Percentiles rank a stretch among this genome's conserved stretches.
Conservation (phyloP, 257 asterid species). For the Solanum pimpinellifolium region DNA sequence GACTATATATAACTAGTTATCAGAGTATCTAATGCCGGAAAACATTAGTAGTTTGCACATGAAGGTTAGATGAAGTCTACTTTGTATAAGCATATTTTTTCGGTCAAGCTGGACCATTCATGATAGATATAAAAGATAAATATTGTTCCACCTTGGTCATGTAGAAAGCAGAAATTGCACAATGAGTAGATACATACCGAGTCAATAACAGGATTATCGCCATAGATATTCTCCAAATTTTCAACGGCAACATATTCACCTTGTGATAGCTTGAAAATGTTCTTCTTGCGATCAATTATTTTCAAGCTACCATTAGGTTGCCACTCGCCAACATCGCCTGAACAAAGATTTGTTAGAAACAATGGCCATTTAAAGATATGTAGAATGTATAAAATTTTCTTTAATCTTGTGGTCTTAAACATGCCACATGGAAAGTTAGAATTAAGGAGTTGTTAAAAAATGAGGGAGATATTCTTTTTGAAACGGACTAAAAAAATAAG, state of each 20-base stretch:
- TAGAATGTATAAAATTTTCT: neutral
- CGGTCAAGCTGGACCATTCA: neutral
- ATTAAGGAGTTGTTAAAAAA: neutral
- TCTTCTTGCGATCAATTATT: conserved; percentile 91
- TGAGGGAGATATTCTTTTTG: neutral
- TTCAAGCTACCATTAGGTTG: conserved; percentile 82
- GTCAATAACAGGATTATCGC: conserved; percentile 48
- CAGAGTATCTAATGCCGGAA: neutral
- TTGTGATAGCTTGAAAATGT: conserved; percentile 92
- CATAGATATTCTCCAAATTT: conserved; percentile 79
- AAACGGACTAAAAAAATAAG: neutral
- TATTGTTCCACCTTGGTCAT: neutral
- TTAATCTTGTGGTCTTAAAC: neutral
- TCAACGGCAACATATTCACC: conserved; percentile 99
- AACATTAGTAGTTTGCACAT: neutral
- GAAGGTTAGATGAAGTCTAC: neutral
- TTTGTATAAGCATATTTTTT: neutral
- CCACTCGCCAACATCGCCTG: conserved; percentile 98
- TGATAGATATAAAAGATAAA: neutral
- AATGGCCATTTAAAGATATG: neutral
- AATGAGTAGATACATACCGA: conserved; percentile 35
- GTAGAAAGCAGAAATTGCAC: neutral
- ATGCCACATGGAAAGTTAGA: neutral
- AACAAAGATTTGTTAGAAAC: neutral
- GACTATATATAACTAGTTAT: neutral